Evolutionary conservation across 495 filamentous ascomycete genomes (phyloP), one percentile per base, ranked within the genome.

Genomic region (Penicillium canariense): DNA sequence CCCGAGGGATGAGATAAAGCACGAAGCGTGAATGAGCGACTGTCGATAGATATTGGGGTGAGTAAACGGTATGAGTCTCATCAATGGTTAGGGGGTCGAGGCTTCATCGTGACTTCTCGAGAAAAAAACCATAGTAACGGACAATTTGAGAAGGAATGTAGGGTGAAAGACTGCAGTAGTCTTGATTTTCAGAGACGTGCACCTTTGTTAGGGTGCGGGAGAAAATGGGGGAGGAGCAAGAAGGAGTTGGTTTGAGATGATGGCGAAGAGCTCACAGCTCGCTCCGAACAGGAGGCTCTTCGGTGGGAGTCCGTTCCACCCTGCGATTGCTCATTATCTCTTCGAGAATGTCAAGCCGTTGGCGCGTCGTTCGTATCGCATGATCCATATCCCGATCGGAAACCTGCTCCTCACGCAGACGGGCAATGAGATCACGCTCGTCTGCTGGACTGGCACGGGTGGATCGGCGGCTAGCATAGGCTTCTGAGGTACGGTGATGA

Each of bases 331-430:
- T 81, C 52, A 96, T 74, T 40, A 89, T 85, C 36, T 75, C 76
- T 67, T 93, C 93, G 44, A 97, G 71, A 3, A 83, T 80, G 48
- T 83, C 80, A 49, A 97, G 74, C 50, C 86, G 82, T 72, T 94
- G 87, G 68, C 96, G 88, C 23, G 92, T 96, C 12, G 93, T 83
- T 28, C 78, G 75, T 42, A 97, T 91, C 14, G 92, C 91, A 63
- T 92, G 85, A 60, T 87, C 84, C 50, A 98, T 78, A 71, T 97
- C 87, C 40, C 87, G 71, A 59, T 91, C 84, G 46, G 81, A 85
- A 81, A 96, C 91, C 42, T 79, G 83, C 65, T 89, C 85, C 34
- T 86, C 85, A 48, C 74, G 72, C 14, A 91, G 60, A 66, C 77
- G 83, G 26, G 65, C 65, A 22, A 57, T 60, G 4, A 76, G 42